Conservation (phyloP, 1,284 basidiomycete species). For the Neolentinus lepideus region DNA sequence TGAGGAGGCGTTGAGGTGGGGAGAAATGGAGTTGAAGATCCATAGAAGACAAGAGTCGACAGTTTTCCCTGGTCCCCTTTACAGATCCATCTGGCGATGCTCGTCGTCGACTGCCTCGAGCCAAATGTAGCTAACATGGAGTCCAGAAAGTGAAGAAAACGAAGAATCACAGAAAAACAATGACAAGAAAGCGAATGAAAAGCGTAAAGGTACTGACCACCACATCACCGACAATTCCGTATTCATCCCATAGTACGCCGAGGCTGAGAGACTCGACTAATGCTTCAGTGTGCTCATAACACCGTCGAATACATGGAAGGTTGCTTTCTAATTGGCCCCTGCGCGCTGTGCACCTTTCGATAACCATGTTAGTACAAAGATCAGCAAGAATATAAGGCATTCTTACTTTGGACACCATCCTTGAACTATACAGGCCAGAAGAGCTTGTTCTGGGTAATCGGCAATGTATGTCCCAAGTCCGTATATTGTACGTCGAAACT, state of each 20-base stretch:
- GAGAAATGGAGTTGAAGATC: no score
- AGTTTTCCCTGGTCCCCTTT: no score
- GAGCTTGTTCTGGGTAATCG: conserved; percentile 22
- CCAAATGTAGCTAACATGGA: no score
- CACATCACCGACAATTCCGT: conserved; percentile 15
- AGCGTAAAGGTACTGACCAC: conserved; percentile 9
- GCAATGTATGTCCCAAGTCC: conserved; percentile 21
- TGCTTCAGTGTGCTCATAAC: conserved; percentile 7
- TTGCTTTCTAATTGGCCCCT: conserved; percentile 9
- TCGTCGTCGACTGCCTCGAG: no score
- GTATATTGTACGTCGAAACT: conserved; percentile 16
- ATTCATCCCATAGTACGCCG: conserved; percentile 11
- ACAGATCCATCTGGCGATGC: no score
- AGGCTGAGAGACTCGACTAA: conserved; percentile 6
- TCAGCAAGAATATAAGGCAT: conserved; percentile 1
- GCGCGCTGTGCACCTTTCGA: conserved; percentile 9
- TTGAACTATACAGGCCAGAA: conserved; percentile 17
- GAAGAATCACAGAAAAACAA: no score
- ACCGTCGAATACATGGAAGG: neutral
- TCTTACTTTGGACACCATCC: conserved; percentile 22
- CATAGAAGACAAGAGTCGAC: no score
- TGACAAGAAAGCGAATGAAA: no score
- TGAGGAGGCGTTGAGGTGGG: no score
- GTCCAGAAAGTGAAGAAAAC: no score
- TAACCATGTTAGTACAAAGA: neutral